These are phyloP conservation scores for Rhynchosporium graminicola DNA, from an alignment of 2,329 filamentous ascomycete genomes.

Conservation along the genomic window DNA sequence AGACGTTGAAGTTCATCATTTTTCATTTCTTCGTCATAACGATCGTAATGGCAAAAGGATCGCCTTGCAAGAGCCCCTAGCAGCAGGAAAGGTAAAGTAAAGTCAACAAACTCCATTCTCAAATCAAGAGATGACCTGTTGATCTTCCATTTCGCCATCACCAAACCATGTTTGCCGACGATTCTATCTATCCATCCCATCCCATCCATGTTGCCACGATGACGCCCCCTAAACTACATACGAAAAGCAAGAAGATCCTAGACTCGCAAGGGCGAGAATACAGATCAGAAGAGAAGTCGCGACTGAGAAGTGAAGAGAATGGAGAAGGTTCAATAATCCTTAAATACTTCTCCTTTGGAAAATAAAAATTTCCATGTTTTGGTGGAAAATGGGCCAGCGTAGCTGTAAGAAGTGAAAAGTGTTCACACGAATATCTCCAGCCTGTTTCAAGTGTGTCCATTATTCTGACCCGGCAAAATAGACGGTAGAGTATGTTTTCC, in stretches of 20 bases:
- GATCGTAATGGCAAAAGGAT: constrained; percentile 14
- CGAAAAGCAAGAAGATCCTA: not conserved
- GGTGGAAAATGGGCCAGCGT: constrained; percentile 5
- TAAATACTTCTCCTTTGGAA: constrained; percentile 5
- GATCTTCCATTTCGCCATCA: not conserved
- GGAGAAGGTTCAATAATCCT: constrained; percentile 9
- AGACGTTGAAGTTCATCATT: not conserved
- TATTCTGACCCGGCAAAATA: not conserved
- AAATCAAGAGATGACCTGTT: not conserved
- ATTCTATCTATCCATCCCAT: constrained; percentile 7
- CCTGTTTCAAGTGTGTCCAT: constrained; percentile 2
- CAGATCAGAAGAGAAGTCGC: not conserved
- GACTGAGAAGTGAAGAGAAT: constrained; percentile 1
- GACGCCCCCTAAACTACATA: constrained; percentile 9
- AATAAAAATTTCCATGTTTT: not conserved
- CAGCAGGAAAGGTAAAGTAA: not conserved
- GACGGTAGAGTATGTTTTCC: not conserved
- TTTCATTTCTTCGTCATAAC: constrained; percentile 7
- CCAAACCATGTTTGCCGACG: not conserved
- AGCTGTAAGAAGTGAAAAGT: constrained; percentile 15
- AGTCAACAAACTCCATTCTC: not conserved
- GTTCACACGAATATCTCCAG: not conserved
- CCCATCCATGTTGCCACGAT: not conserved
- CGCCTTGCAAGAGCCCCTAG: not conserved
- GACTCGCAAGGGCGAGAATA: constrained; percentile 1